Conservation (phyloP, 495 filamentous ascomycete genomes). For the Aspergillus olivimuriae region DNA sequence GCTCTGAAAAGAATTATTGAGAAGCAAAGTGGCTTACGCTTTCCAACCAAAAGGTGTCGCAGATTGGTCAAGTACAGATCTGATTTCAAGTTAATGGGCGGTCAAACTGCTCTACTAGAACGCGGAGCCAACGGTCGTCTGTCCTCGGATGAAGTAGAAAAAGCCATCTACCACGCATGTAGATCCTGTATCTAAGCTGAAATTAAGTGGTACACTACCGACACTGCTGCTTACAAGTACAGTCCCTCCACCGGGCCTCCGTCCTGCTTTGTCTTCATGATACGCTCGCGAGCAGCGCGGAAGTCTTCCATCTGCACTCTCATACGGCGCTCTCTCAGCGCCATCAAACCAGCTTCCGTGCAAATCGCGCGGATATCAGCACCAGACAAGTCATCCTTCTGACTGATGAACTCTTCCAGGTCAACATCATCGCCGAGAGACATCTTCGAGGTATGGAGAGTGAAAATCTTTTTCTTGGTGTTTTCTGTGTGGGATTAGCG, state of each 20-base stretch:
- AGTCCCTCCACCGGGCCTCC: constrained; percentile 89
- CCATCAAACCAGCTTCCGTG: constrained; percentile 93
- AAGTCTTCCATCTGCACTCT: constrained; percentile 99
- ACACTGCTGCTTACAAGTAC: constrained; percentile 71
- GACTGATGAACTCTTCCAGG: constrained; percentile 94
- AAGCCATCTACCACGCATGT: constrained; percentile 10
- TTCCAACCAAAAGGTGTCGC: no score
- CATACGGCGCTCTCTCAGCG: constrained; percentile 92
- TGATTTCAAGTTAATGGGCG: no score
- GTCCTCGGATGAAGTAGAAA: no score
- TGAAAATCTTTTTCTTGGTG: constrained; percentile 99
- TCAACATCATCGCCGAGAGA: constrained; percentile 91
- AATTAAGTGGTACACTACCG: constrained; percentile 4
- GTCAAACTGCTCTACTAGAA: no score
- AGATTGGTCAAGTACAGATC: no score
- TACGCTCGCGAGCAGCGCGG: constrained; percentile 82
- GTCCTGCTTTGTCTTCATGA: constrained; percentile 98
- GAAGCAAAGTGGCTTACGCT: no score
- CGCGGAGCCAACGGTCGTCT: no score
- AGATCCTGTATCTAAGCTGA: constrained; percentile 5
- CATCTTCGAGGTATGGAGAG: constrained; percentile 99
- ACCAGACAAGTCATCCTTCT: constrained; percentile 96
- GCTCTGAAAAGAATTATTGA: no score
- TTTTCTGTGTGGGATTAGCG: constrained; percentile 57
- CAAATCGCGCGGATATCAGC: constrained; percentile 99